Evolutionary conservation across 768 basidiomycete species (phyloP), one percentile per base, ranked within the genome.

Genomic region (Hygrocybe punicea): DNA sequence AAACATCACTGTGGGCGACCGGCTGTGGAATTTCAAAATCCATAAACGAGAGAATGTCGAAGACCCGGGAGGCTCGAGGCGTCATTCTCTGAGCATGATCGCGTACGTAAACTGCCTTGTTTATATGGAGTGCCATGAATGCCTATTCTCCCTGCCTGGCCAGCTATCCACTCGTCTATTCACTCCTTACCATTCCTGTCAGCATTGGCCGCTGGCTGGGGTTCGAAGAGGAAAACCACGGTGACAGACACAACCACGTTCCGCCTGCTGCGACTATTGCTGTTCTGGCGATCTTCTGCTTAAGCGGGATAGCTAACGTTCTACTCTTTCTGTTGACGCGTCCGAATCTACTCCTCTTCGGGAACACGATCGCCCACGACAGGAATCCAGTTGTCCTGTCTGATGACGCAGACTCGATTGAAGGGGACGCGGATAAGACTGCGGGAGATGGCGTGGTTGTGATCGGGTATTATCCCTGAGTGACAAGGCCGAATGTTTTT

Each of bases 151-250:
- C 21, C 13, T 23, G 7, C 51, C 9, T 39, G 36, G 16, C 14
- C 19, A 57, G 56, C 11, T 57, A 57, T 50, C 56, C 56, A 10
- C 13, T 57, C 13, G 56, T 57, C 8, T 57, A 40, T 33, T 19
- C 50, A 19, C 19, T 51, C 21, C 50, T 51, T 17, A 39, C 52
- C 19, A 11, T 57, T 14, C 56, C 56, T 2, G 37, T 57, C 19
- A 57, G 56, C 37, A 33, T 42, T 3, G 56, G 6, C 10, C 56
- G 56, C 9, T 57, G 56, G 56, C 6, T 53, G 2, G 51, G 51
- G 9, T 50, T 56, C 39, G 50, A n/a, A 17, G 16, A 52, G 34
- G 37, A 52, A 44, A 45, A 24, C 23, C 33, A n/a, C 1, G 49
- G 49, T 24, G 17, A 50, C 21, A 49, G 33, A 10, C 36, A 8